phyloP scores from a whole-genome alignment of 208 protist species.

The Phytomonas sp. region DNA sequence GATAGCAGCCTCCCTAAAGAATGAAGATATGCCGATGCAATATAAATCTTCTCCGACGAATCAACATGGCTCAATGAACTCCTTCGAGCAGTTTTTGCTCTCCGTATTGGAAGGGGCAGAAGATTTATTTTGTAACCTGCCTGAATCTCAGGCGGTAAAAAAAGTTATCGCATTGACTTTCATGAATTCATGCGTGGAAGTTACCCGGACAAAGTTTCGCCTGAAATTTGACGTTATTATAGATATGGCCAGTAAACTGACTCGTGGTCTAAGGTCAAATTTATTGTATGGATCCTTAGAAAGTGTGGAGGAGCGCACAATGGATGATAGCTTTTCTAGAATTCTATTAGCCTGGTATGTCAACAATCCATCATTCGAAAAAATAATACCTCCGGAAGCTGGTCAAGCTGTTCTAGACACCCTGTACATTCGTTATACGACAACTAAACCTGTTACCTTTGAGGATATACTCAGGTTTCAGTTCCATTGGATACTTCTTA shows the following conservation, averaged over 20 bases:
- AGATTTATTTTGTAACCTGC: slow-evolving; percentile 38
- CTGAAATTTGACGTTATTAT: slow-evolving; percentile 60
- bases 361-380: slow-evolving; percentile 43
- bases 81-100: slow-evolving; percentile 27
- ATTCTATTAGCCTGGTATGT: slow-evolving; percentile 66
- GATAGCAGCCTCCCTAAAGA: not conserved
- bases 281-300: slow-evolving; percentile 38
- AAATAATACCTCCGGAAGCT: slow-evolving; percentile 25
- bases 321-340: slow-evolving; percentile 80
- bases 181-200: slow-evolving; percentile 73
- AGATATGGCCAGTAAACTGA: slow-evolving; percentile 14
- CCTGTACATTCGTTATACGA: slow-evolving; percentile 50
- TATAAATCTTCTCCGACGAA: not conserved
- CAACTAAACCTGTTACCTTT: slow-evolving; percentile 33
- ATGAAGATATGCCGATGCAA: not conserved
- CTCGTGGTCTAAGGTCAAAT: slow-evolving; percentile 29
- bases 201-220: slow-evolving; percentile 74
- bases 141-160: slow-evolving; percentile 39
- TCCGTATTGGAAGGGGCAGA: slow-evolving; percentile 59
- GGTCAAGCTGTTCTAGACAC: slow-evolving; percentile 45
- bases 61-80: not conserved
- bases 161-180: slow-evolving; percentile 65
- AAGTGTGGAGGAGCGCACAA: slow-evolving; percentile 58
- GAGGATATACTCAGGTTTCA: slow-evolving; percentile 56
- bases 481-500: slow-evolving; percentile 53